Percentiles rank a stretch among this genome's conserved stretches.
Evolutionary conservation across 768 basidiomycete species (phyloP).

Genomic region (Serendipita indica): DNA sequence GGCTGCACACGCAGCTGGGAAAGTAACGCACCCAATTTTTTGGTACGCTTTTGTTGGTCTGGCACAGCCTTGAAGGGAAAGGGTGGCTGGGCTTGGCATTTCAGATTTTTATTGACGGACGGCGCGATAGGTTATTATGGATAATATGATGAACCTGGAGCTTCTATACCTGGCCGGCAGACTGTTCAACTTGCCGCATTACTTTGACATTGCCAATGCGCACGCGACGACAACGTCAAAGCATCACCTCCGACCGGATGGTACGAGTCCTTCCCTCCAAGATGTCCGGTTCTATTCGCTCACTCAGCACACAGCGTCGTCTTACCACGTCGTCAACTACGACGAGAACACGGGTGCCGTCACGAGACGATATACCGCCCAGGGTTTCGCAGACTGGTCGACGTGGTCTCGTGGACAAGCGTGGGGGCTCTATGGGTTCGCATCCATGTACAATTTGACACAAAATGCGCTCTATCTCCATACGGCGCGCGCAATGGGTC

Average conservation of each 20-base stretch:
- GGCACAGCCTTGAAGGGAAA: too few species aligned
- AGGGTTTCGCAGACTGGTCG: slow-evolving; percentile 47
- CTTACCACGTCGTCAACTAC: slow-evolving; percentile 49
- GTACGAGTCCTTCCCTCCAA: background rate
- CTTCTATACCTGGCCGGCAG: slow-evolving; percentile 15
- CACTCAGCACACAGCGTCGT: slow-evolving; percentile 9
- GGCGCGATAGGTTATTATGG: slow-evolving; percentile 44
- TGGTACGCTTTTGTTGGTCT: slow-evolving; percentile 24
- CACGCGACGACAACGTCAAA: slow-evolving; percentile 18
- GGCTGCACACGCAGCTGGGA: slow-evolving; percentile 64
- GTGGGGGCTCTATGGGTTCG: slow-evolving; percentile 57
- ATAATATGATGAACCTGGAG: slow-evolving; percentile 71
- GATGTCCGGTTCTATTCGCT: background rate
- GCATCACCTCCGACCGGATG: slow-evolving; percentile 17
- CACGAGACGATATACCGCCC: slow-evolving; percentile 39
- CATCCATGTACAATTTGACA: slow-evolving; percentile 50
- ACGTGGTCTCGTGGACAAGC: slow-evolving; percentile 65
- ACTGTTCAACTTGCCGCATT: slow-evolving; percentile 21
- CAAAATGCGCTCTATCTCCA: slow-evolving; percentile 35
- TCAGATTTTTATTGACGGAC: background rate
- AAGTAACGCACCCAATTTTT: slow-evolving; percentile 43
- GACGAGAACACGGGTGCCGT: slow-evolving; percentile 49
- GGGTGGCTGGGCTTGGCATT: background rate
- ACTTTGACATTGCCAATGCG: slow-evolving; percentile 39
- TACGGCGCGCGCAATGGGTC: slow-evolving; percentile 40